Percentiles rank a stretch among this genome's conserved stretches.
Evolutionary conservation across 768 basidiomycete species (phyloP).

Genomic region (Infundibulicybe gibba): DNA sequence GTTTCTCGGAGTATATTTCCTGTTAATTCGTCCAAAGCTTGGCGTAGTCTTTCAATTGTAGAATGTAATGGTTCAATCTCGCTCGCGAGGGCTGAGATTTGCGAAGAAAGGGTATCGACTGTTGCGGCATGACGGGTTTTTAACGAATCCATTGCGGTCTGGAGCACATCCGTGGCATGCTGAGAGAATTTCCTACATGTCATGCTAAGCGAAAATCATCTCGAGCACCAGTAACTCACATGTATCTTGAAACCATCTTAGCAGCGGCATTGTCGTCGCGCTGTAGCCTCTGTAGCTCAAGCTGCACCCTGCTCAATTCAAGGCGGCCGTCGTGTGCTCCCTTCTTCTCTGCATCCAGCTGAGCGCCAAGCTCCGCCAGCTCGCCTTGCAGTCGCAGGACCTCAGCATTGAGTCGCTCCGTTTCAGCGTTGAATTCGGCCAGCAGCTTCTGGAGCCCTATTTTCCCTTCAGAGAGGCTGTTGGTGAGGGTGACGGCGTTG

Average conservation of each 20-base stretch:
- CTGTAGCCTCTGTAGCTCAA: constrained; percentile 51
- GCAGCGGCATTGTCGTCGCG: constrained; percentile 74
- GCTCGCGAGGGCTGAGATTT: constrained; percentile 40
- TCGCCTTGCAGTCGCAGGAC: constrained; percentile 39
- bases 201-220: background rate
- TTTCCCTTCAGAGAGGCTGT: constrained; percentile 46
- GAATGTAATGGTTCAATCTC: constrained; percentile 39
- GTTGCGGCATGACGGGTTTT: constrained; percentile 63
- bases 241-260: constrained; percentile 83
- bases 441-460: constrained; percentile 43
- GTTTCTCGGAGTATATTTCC: constrained; percentile 69
- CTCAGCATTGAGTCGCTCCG: constrained; percentile 40
- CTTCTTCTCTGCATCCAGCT: constrained; percentile 43
- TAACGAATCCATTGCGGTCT: constrained; percentile 53
- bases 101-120: constrained; percentile 48
- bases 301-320: constrained; percentile 40
- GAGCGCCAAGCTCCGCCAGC: constrained; percentile 35
- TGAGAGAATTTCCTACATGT: constrained; percentile 77
- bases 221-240: constrained; percentile 41
- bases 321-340: constrained; percentile 36
- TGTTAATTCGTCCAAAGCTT: constrained; percentile 64
- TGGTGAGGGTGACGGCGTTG: constrained; percentile 17
- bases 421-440: constrained; percentile 45
- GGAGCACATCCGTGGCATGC: constrained; percentile 62
- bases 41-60: constrained; percentile 47